These are phyloP conservation scores for Gastrolobium bilobum DNA, from an alignment of 306 rosid species.

Conservation along the genomic window DNA sequence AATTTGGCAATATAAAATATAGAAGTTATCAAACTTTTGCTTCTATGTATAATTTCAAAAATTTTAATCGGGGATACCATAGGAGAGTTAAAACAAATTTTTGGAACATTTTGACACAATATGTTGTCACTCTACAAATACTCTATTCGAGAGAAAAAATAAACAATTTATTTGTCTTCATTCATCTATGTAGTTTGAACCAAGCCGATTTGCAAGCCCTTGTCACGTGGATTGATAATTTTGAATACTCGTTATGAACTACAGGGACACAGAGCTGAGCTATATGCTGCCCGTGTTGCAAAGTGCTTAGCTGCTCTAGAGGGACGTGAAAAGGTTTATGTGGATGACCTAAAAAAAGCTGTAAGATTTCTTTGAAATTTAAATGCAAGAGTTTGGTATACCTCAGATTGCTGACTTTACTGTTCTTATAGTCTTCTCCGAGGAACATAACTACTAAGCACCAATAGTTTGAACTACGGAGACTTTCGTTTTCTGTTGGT, in stretches of 20 bases:
- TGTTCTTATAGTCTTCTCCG: slow-evolving; percentile 26
- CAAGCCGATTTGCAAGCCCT: slow-evolving; percentile 17
- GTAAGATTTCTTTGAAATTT: slow-evolving; percentile 67
- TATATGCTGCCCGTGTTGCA: slow-evolving; percentile 97
- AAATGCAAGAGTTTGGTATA: slow-evolving; percentile 31
- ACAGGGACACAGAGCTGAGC: slow-evolving; percentile 99
- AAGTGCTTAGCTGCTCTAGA: slow-evolving; percentile 93
- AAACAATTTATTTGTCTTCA: neutral
- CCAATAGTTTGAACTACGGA: slow-evolving; percentile 16
- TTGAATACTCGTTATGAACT: slow-evolving; percentile 47
- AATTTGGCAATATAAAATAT: slow-evolving; percentile 23
- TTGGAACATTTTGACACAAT: slow-evolving; percentile 27
- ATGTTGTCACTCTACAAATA: slow-evolving; percentile 35
- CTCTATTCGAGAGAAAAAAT: neutral
- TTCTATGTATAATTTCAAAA: slow-evolving; percentile 40
- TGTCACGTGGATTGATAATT: slow-evolving; percentile 32
- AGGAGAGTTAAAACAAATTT: slow-evolving; percentile 20
- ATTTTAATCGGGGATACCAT: slow-evolving; percentile 19
- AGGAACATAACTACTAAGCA: slow-evolving; percentile 34
- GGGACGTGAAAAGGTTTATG: slow-evolving; percentile 93
- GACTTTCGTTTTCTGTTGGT: slow-evolving; percentile 9
- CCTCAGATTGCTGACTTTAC: slow-evolving; percentile 34
- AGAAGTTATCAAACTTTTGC: neutral
- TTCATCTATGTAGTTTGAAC: slow-evolving; percentile 20
- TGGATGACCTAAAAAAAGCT: slow-evolving; percentile 95